These are phyloP conservation scores for Colletotrichum sp. DNA, from an alignment of 2,329 filamentous ascomycete species.

Conservation along the genomic window DNA sequence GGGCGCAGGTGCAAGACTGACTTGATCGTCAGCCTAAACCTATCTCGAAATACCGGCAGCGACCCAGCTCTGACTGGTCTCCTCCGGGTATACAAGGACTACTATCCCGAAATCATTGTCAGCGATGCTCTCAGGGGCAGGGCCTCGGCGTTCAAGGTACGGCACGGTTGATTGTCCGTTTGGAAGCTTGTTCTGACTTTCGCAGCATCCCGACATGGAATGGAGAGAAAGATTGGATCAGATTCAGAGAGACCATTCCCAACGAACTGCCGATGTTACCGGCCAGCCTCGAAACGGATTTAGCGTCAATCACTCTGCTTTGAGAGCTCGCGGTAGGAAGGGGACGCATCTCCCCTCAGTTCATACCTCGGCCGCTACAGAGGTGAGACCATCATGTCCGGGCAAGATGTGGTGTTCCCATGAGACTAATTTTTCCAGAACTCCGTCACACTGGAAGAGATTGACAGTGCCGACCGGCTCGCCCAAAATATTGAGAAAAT, in stretches of 20 bases:
- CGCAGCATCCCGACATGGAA: slow-evolving; percentile 73
- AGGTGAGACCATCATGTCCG: slow-evolving; percentile 49
- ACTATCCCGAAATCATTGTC: slow-evolving; percentile 87
- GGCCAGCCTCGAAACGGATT: slow-evolving; percentile 59
- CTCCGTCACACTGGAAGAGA: slow-evolving; percentile 76
- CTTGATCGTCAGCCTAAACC: slow-evolving; percentile 49
- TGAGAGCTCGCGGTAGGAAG: slow-evolving; percentile 41
- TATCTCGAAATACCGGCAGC: slow-evolving; percentile 68
- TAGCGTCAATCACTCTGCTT: slow-evolving; percentile 62
- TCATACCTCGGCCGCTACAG: slow-evolving; percentile 75
- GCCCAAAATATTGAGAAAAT: slow-evolving; percentile 78
- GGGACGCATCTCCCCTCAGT: slow-evolving; percentile 67
- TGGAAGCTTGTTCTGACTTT: slow-evolving; percentile 28
- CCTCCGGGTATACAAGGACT: slow-evolving; percentile 85
- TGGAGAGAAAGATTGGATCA: slow-evolving; percentile 74
- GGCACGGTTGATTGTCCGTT: too few relatives aligned
- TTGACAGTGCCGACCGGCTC: slow-evolving; percentile 73
- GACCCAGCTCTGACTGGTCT: slow-evolving; percentile 78
- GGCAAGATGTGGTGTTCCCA: background rate
- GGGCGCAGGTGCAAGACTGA: background rate
- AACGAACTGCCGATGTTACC: slow-evolving; percentile 44
- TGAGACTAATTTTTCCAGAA: slow-evolving; percentile 41
- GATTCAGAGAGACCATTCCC: slow-evolving; percentile 65
- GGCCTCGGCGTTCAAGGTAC: slow-evolving; percentile 66
- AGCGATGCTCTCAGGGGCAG: slow-evolving; percentile 68